Percentiles rank a stretch among this genome's conserved stretches.
phyloP scores from a whole-genome alignment of 768 basidiomycete genomes.

The Coprinopsis marcescibilis region DNA sequence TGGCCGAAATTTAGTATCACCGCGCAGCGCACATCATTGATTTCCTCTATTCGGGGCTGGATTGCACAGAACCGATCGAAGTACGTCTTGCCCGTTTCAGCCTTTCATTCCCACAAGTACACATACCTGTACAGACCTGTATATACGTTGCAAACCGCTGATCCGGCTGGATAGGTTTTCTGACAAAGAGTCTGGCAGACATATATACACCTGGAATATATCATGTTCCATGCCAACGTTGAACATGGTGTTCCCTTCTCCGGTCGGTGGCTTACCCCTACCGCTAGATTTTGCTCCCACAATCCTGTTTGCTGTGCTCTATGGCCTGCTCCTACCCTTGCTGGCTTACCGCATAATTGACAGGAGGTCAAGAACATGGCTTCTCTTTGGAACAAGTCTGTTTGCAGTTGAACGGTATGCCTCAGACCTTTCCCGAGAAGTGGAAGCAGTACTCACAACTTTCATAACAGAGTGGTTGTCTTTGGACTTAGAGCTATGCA shows the following conservation, averaged over 20 bases:
- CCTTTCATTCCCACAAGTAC: too few species aligned
- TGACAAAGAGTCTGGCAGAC: too few species aligned
- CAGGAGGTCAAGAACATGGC: slow-evolving; percentile 22
- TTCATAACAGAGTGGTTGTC: slow-evolving; percentile 15
- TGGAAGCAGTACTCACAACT: neutral
- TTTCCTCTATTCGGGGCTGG: too few species aligned
- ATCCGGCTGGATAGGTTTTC: too few species aligned
- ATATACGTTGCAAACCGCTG: too few species aligned
- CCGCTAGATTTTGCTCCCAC: slow-evolving; percentile 33
- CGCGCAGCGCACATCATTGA: too few species aligned
- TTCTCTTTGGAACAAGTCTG: slow-evolving; percentile 24
- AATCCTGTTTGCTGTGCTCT: slow-evolving; percentile 29
- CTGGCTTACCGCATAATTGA: slow-evolving; percentile 22
- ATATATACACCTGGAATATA: slow-evolving; percentile 15
- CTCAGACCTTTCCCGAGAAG: neutral
- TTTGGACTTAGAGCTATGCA: slow-evolving; percentile 18
- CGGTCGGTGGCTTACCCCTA: slow-evolving; percentile 37
- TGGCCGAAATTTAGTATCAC: too few species aligned
- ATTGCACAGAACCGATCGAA: too few species aligned
- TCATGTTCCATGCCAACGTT: neutral
- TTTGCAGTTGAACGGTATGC: slow-evolving; percentile 30
- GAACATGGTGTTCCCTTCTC: slow-evolving; percentile 33
- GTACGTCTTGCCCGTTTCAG: too few species aligned
- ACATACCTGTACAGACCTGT: too few species aligned
- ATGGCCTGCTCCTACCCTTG: slow-evolving; percentile 26